phyloP scores from a whole-genome alignment of 768 basidiomycete genomes.

The Boletus rubroflammeus region DNA sequence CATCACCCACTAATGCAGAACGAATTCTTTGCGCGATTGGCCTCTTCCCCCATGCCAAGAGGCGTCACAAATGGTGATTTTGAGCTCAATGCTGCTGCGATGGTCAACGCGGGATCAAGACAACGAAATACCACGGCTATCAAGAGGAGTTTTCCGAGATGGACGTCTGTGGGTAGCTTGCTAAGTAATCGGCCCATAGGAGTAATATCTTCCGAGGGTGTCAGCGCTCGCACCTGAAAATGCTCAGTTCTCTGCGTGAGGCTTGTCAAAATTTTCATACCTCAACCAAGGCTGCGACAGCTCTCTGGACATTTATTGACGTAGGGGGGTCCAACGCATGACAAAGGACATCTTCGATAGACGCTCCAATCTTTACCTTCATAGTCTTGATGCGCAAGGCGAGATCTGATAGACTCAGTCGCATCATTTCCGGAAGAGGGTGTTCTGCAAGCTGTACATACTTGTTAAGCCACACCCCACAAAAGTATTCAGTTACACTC shows the following conservation, averaged over 20 bases:
- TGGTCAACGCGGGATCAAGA: constrained; percentile 93
- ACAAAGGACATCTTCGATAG: constrained; percentile 88
- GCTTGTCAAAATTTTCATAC: constrained; percentile 33
- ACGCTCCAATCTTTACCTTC: constrained; percentile 77
- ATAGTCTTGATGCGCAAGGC: constrained; percentile 91
- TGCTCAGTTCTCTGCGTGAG: not conserved
- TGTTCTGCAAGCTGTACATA: constrained; percentile 72
- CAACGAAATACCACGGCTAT: constrained; percentile 83
- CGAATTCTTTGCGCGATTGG: constrained; percentile 73
- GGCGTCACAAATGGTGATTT: constrained; percentile 93
- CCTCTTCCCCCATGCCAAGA: constrained; percentile 82
- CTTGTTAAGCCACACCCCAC: not conserved
- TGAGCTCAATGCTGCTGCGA: constrained; percentile 87
- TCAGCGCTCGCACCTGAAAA: constrained; percentile 78
- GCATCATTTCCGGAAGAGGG: constrained; percentile 93
- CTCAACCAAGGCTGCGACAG: constrained; percentile 88
- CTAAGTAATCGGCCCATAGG: constrained; percentile 89
- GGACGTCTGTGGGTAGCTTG: constrained; percentile 92
- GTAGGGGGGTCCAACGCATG: constrained; percentile 88
- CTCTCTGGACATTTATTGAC: constrained; percentile 82
- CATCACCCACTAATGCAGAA: constrained; percentile 66
- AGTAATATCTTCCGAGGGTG: constrained; percentile 83
- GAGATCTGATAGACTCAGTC: constrained; percentile 88
- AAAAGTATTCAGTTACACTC: constrained; percentile 8
- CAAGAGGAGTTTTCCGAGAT: constrained; percentile 90